Evolutionary conservation across 345 rosid species (phyloP), one percentile per base, ranked within the genome.

Genomic region (Camelina hispida): DNA sequence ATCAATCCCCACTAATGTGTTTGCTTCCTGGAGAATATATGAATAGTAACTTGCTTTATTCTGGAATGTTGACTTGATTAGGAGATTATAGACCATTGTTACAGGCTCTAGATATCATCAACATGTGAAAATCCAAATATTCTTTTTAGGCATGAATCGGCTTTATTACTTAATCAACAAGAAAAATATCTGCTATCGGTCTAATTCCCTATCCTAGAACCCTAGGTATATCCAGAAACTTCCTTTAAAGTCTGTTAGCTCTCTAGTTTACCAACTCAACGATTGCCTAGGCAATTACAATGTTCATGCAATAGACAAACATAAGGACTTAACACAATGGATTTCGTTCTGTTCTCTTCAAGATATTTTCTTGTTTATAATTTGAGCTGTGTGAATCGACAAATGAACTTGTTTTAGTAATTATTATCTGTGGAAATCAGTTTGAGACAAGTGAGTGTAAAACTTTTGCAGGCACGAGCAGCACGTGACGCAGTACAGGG

Each of bases 401-500:
- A 2, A 32, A 12, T 14, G 25, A 73, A 15, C 65, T 42, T 56
- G 50, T 22, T 12, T 47, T 16, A 65, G 60, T 16, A 34, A 56
- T 10, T 35, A 47, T 37, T 23, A 25, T 12, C 52, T 6, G 1
- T 0, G 5, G 52, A 53, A 40, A 15, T 9, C 62, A 38, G 16
- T 50, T 61, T 58, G 4, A 25, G 9, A 15, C 48, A 74, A 60
- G 2, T 67, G 4, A 50, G 22, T 58, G 22, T 58, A 0, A 20
- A 72, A 14, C 18, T 53, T 47, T 62, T 67, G 87, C 71, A 91
- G 95, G 91, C 97, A 89, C 46, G 95, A 85, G 69, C 87, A 75
- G 67, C 80, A 86, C 42, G 78, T 86, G 80, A 86, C 93, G 16
- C 97, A 86, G 79, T 89, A 89, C 86, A 82, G 95, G 72, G 95